A percentile compares a stretch with the other conserved stretches of the same genome.
Evolutionary conservation across 1,139 yeast species (phyloP).

Genomic region (Debaryomyces nepalensis): DNA sequence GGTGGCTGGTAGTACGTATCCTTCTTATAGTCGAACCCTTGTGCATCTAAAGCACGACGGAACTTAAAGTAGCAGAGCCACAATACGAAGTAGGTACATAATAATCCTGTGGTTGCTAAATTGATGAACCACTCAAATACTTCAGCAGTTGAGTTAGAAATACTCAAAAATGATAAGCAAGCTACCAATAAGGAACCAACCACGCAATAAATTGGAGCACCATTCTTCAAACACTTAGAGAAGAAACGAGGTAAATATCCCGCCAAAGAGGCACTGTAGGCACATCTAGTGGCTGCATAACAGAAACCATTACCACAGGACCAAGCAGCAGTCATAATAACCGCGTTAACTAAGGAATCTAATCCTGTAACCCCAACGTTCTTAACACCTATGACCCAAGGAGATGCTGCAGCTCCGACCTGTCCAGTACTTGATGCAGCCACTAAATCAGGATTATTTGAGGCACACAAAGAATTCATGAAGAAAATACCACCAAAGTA

Average conservation of each 20-base stretch:
- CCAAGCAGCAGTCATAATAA: slow-evolving; percentile 66
- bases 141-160: slow-evolving; percentile 54
- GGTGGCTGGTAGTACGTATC: slow-evolving; percentile 34
- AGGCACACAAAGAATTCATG: slow-evolving; percentile 42
- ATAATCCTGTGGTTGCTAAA: slow-evolving; percentile 65
- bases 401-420: slow-evolving; percentile 46
- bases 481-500: slow-evolving; percentile 34
- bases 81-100: slow-evolving; percentile 55
- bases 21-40: slow-evolving; percentile 31
- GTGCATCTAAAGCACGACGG: slow-evolving; percentile 38
- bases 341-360: slow-evolving; percentile 78
- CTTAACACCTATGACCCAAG: slow-evolving; percentile 60
- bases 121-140: slow-evolving; percentile 71
- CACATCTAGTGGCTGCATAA: slow-evolving; percentile 75
- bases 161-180: slow-evolving; percentile 64
- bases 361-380: slow-evolving; percentile 72
- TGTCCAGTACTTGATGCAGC: slow-evolving; percentile 48
- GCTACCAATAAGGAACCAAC: slow-evolving; percentile 35
- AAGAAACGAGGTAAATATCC: slow-evolving; percentile 66
- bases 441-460: slow-evolving; percentile 32
- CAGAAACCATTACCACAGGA: slow-evolving; percentile 86
- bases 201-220: slow-evolving; percentile 62
- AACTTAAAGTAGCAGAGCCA: slow-evolving; percentile 52
- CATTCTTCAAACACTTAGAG: slow-evolving; percentile 58
- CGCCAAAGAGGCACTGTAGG: slow-evolving; percentile 66